These are phyloP conservation scores for Suhomyces panamericanus DNA, from an alignment of 1,139 yeast genomes.

Conservation along the genomic window DNA sequence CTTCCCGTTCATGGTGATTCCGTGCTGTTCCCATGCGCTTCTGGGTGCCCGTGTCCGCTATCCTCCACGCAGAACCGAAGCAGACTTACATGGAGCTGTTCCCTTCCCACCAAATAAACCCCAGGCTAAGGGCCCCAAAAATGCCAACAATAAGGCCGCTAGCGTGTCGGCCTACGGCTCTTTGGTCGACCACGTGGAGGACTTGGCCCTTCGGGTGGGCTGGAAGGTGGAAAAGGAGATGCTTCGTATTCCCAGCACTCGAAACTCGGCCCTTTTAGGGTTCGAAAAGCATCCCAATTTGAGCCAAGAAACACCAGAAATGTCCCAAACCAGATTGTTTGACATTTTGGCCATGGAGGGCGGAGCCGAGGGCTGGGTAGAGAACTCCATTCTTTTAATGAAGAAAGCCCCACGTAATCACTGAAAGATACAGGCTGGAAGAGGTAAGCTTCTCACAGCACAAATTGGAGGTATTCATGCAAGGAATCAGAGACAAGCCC, in stretches of 20 bases:
- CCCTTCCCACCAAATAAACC: no score
- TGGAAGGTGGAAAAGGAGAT: constrained; percentile 86
- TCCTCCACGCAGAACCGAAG: constrained; percentile 35
- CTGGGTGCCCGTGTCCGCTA: constrained; percentile 75
- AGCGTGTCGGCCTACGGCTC: constrained; percentile 70
- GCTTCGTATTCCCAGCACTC: constrained; percentile 90
- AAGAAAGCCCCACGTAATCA: constrained; percentile 44
- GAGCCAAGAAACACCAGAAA: constrained; percentile 28
- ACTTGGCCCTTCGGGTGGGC: constrained; percentile 65
- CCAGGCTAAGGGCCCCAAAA: neutral
- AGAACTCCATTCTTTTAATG: constrained; percentile 67
- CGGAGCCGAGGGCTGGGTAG: constrained; percentile 91
- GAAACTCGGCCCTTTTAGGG: constrained; percentile 90
- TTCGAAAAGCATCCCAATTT: constrained; percentile 32
- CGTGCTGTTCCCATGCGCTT: constrained; percentile 90
- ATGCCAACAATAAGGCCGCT: neutral
- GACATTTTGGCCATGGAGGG: constrained; percentile 72
- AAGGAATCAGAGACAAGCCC: neutral
- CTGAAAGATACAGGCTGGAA: constrained; percentile 5
- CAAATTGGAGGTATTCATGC: no score
- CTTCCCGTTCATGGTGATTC: constrained; percentile 85
- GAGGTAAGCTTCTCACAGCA: no score
- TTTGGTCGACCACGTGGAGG: constrained; percentile 80
- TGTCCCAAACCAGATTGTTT: constrained; percentile 42
- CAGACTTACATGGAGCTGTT: neutral